Evolutionary conservation across 495 filamentous ascomycete genomes (phyloP), one percentile per base, ranked within the genome.

Genomic region (Neurospora sp.): DNA sequence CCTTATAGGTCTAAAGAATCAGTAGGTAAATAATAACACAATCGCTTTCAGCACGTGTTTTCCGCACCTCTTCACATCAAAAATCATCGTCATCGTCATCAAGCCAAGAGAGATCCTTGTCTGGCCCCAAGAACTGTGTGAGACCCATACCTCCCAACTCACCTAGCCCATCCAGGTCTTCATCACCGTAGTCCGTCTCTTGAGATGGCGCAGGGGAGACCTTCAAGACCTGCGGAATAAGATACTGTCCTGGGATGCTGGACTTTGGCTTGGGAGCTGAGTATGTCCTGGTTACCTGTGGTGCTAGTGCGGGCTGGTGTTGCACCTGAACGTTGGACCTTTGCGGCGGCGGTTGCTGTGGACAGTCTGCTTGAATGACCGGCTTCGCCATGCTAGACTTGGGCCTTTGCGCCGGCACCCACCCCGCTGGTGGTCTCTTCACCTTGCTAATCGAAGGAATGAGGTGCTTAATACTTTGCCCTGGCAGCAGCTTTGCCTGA

Each of bases 101-200:
- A 74, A 72, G 35, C 35, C 68, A 44, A 7, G 31, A 71, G 9
- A 69, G 18, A 42, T 69, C 31, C 20, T 18, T 41, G 14, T 65
- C 53, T 4, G 53, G 27, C 40, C 20, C 70, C 72, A 61, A 69
- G 18, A 71, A 70, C 59, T 14, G 20, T n/a, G 31, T 53, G 22
- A 76, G 41, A 35, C 45, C 72, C 2, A 65, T 65, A 8, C 53
- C 53, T 31, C 53, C 72, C 68, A 41, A 18, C 37, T 74, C 31
- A n/a, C 72, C 74, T 4, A 73, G 41, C 38, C 76, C 78, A 40
- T 82, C 81, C 40, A 83, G 71, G n/a, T 80, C 80, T 6, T 73
- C 71, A 8, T 83, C 83, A 7, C 80, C 81, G 14, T 84, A 85
- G 40, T 85, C 82, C 3, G 82, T 83, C 48, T 83, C 82, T 65